phyloP scores from a whole-genome alignment of 352 stramenopile genomes.

The Globisporangium polare region DNA sequence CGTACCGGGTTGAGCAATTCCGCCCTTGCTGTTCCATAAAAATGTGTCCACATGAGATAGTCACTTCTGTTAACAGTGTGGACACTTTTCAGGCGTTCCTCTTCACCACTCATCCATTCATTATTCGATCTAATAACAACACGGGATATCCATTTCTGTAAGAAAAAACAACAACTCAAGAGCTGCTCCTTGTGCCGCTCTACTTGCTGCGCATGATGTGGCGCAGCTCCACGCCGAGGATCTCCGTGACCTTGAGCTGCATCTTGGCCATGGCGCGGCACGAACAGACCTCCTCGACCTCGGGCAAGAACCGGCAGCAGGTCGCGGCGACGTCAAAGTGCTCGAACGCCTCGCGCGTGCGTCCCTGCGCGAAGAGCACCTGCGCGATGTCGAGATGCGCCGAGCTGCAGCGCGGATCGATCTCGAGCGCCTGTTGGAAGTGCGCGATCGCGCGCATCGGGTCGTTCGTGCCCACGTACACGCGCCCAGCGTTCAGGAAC shows the following conservation, averaged over 20 bases:
- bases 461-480: conserved; percentile 84
- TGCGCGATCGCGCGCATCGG: conserved; percentile 74
- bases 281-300: conserved; percentile 79
- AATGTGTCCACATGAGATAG: neutral
- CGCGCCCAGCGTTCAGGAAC: conserved; percentile 79
- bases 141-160: neutral
- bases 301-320: conserved; percentile 78
- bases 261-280: conserved; percentile 79
- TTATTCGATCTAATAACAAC: neutral
- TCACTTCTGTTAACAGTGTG: neutral
- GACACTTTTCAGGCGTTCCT: neutral
- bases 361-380: conserved; percentile 80
- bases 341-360: conserved; percentile 58
- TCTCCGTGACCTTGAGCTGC: conserved; percentile 81
- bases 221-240: conserved; percentile 79
- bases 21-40: neutral
- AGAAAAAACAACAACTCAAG: neutral
- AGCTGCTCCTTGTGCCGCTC: neutral
- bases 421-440: conserved; percentile 72
- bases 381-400: conserved; percentile 84
- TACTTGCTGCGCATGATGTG: conserved; percentile 85
- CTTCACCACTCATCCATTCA: neutral
- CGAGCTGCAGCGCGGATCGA: conserved; percentile 76
- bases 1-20: no score
- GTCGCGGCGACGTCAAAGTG: conserved; percentile 69